Evolutionary conservation across 768 basidiomycete species (phyloP).

Genomic region (Boletus fagicola): DNA sequence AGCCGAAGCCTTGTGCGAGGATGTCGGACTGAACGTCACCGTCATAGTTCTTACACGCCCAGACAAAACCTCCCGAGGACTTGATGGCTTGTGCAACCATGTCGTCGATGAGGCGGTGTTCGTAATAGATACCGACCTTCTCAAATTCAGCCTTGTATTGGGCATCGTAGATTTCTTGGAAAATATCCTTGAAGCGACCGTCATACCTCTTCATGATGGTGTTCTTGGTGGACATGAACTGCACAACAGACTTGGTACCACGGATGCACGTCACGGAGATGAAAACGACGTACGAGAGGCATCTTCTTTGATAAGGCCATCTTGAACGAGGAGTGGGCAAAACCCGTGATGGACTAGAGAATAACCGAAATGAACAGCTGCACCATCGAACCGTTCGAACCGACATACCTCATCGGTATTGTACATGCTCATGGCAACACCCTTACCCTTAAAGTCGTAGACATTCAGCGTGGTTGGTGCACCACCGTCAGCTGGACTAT

Average conservation of each 20-base stretch:
- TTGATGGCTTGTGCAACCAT: slow-evolving; percentile 99
- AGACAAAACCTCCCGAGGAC: slow-evolving; percentile 88
- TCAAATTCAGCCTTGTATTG: slow-evolving; percentile 74
- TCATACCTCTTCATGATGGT: slow-evolving; percentile 98
- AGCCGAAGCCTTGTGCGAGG: slow-evolving; percentile 96
- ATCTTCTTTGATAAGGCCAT: slow-evolving; percentile 84
- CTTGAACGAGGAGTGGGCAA: slow-evolving; percentile 97
- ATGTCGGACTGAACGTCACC: slow-evolving; percentile 90
- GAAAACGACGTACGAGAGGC: slow-evolving; percentile 52
- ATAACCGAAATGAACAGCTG: neutral
- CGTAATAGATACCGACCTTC: slow-evolving; percentile 76
- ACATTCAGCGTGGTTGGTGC: slow-evolving; percentile 70
- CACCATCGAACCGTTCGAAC: neutral
- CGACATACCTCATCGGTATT: slow-evolving; percentile 85
- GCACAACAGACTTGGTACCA: neutral
- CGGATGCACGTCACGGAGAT: slow-evolving; percentile 8
- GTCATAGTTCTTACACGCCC: slow-evolving; percentile 78
- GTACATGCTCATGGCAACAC: slow-evolving; percentile 97
- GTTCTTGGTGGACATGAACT: slow-evolving; percentile 99
- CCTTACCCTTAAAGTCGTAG: slow-evolving; percentile 89
- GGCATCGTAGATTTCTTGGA: slow-evolving; percentile 92
- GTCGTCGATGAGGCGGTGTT: slow-evolving; percentile 96
- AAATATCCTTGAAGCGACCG: slow-evolving; percentile 98
- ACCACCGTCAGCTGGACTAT: slow-evolving; percentile 78
- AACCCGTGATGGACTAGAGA: slow-evolving; percentile 80